These are phyloP conservation scores for Rubroboletus satanas DNA, from an alignment of 768 basidiomycete genomes.

Conservation along the genomic window DNA sequence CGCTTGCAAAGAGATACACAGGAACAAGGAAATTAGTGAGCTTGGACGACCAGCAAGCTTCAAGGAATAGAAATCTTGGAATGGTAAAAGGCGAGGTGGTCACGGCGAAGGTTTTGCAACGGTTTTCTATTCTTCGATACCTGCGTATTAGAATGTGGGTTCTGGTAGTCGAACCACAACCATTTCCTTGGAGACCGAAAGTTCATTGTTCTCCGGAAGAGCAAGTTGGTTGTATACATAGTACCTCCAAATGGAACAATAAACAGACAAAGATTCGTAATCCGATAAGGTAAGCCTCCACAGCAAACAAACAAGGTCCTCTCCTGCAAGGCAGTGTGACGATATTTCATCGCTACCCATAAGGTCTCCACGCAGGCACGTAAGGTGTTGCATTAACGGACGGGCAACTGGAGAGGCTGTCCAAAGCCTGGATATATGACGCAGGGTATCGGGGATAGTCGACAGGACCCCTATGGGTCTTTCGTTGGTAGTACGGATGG, in stretches of 20 bases:
- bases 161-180: background rate
- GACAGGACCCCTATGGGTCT: constrained; percentile 7
- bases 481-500: constrained; percentile 30
- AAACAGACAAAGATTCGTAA: constrained; percentile 11
- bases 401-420: background rate
- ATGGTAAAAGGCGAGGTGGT: background rate
- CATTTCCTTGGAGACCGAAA: constrained; percentile 25
- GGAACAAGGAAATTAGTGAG: background rate
- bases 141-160: background rate
- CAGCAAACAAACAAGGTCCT: constrained; percentile 9
- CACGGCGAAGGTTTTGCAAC: background rate
- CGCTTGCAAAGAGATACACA: constrained; percentile 15
- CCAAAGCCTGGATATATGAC: constrained; percentile 25
- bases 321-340: background rate
- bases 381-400: background rate
- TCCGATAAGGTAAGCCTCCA: constrained; percentile 15
- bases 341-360: background rate
- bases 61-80: background rate
- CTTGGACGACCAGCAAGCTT: constrained; percentile 29
- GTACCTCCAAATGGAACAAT: constrained; percentile 21
- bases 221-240: constrained; percentile 3
- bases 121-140: background rate
- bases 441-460: constrained; percentile 21
- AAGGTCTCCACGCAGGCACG: constrained; percentile 7
- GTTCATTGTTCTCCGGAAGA: constrained; percentile 25